These are phyloP conservation scores for Colletotrichum sp. DNA, from an alignment of 2,329 filamentous ascomycete species.

Conservation along the genomic window DNA sequence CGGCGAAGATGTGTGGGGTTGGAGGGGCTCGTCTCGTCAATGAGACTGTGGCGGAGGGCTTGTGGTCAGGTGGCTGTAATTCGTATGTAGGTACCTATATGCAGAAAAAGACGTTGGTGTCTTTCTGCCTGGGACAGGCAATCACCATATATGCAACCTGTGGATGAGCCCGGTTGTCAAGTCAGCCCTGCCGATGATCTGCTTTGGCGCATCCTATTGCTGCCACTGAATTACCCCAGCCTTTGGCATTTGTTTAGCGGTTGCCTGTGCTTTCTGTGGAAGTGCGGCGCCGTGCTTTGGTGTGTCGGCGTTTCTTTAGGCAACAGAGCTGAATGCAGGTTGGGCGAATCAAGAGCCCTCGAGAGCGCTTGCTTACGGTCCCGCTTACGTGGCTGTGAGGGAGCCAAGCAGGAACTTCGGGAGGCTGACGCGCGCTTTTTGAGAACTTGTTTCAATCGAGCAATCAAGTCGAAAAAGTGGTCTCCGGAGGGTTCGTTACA, in stretches of 20 bases:
- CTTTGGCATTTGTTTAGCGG: not conserved
- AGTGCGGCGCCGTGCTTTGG: not conserved
- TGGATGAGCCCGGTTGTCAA: not conserved
- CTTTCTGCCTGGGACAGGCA: not conserved
- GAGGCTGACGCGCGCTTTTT: not conserved
- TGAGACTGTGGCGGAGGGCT: not conserved
- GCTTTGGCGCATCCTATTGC: not conserved
- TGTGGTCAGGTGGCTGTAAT: not conserved
- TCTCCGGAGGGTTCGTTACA: not conserved
- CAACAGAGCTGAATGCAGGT: constrained; percentile 1
- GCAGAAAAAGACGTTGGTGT: not conserved
- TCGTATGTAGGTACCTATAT: not conserved
- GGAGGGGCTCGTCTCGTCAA: not conserved
- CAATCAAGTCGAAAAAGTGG: not conserved
- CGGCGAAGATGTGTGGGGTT: not conserved
- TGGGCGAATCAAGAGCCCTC: not conserved
- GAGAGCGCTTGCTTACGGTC: constrained; percentile 5
- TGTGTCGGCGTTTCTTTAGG: not conserved
- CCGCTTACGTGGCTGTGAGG: constrained; percentile 14
- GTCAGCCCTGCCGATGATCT: not conserved
- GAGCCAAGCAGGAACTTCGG: not conserved
- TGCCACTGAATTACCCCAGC: not conserved
- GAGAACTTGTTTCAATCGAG: not conserved
- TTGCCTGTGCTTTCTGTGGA: not conserved
- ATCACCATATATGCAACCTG: not conserved